Evolutionary conservation across 345 rosid genomes (phyloP).

Genomic region (Citrus medica): DNA sequence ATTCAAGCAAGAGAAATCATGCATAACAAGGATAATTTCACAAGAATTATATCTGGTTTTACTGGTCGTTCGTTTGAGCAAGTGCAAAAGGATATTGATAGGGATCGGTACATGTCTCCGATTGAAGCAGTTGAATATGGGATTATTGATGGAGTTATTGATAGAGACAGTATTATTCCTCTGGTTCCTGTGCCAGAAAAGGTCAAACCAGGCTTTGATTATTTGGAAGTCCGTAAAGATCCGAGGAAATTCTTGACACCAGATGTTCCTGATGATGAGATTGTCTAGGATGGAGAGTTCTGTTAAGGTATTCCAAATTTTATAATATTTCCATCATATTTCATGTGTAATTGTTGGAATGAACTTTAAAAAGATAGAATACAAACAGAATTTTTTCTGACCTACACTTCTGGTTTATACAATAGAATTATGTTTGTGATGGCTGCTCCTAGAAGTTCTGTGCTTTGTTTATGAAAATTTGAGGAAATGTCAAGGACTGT

Average conservation of each 20-base stretch:
- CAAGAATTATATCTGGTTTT: constrained; percentile 65
- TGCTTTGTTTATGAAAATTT: background rate
- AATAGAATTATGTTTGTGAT: background rate
- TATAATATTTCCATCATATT: background rate
- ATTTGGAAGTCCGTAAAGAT: constrained; percentile 60
- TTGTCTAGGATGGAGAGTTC: constrained; percentile 36
- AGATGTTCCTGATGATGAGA: constrained; percentile 90
- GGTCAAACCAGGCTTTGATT: constrained; percentile 58
- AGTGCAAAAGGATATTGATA: constrained; percentile 71
- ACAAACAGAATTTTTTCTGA: background rate
- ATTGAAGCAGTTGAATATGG: constrained; percentile 95
- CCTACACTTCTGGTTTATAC: background rate
- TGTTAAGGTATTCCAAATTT: constrained; percentile 31
- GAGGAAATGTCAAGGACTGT: background rate
- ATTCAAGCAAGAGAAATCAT: constrained; percentile 85
- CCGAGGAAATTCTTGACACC: constrained; percentile 84
- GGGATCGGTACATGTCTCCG: constrained; percentile 92
- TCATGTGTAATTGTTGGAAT: background rate
- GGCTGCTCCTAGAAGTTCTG: background rate
- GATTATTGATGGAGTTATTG: constrained; percentile 89
- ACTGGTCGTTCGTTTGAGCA: constrained; percentile 77
- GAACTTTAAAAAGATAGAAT: background rate
- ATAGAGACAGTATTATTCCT: constrained; percentile 80
- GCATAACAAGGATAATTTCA: constrained; percentile 74
- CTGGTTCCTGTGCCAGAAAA: constrained; percentile 74